Evolutionary conservation across 2,329 filamentous ascomycete genomes (phyloP), one percentile per base, ranked within the genome.

Genomic region (Pseudodiploospora longispora): DNA sequence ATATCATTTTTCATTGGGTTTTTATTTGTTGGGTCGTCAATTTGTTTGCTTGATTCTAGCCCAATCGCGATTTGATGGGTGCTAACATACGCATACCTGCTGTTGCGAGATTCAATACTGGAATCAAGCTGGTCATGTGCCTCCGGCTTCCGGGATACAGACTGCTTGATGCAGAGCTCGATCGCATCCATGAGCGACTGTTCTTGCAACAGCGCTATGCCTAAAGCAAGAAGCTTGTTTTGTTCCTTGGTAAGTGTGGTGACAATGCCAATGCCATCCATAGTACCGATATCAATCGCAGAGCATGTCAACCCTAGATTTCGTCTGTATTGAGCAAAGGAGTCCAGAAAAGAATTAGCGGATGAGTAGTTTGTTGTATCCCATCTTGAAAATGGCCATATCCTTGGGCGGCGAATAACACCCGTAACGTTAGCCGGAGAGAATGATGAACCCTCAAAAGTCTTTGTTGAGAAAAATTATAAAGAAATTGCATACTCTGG

Each of bases 271-370:
- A 47, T 12, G 6, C 31, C 45, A 12, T 43, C 41, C 30, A 43
- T 29, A 27, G 40, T 35, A 0, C 51, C 51, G 27, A 48, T 27
- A 27, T 45, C 43, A 8, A 48, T 36, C 3, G 43, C 40, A 10
- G 46, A 48, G 33, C 40, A 42, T 3, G 46, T 42, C n/a, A 48
- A 32, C 5, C 36, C 36, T 5, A 42, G 32, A n/a, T 36, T 10
- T 29, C 45, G 51, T 12, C 52, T 48, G 42, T 50, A 47, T 31
- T 49, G 45, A 6, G 42, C 46, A 27, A 61, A 49, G 3, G 52
- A 50, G 43, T 63, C 60, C 19, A 61, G 51, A 49, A 55, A 63
- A n/a, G 54, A 51, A 48, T 64, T 64, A 10, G 55, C 60, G 4
- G 59, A 56, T 9, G 52, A 52, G 40, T 65, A 65, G 33, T 57